Conservation (phyloP, 192 early-diverging fungal genomes). For the Chytriomyces hyalinus region DNA sequence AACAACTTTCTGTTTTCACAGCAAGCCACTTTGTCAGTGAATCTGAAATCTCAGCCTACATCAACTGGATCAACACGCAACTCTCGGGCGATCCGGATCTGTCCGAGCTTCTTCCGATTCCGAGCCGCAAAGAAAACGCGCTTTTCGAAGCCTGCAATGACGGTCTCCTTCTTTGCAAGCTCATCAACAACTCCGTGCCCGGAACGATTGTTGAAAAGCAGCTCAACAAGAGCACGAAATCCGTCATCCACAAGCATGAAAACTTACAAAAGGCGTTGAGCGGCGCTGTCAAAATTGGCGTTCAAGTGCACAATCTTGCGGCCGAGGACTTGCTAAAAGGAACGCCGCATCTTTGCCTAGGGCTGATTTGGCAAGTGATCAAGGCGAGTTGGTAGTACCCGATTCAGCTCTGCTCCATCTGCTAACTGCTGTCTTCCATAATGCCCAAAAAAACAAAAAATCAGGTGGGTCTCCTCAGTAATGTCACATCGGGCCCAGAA, state of each 20-base stretch:
- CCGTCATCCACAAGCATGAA: conserved; percentile 34
- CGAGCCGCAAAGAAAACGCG: conserved; percentile 15
- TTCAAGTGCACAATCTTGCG: conserved; percentile 40
- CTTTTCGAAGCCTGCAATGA: conserved; percentile 47
- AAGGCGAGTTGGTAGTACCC: conserved; percentile 31
- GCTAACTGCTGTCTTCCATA: background rate
- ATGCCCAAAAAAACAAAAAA: conserved; percentile 12
- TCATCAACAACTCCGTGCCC: conserved; percentile 51
- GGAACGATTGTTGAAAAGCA: conserved; percentile 44
- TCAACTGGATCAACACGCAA: conserved; percentile 50
- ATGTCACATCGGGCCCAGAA: conserved; percentile 13
- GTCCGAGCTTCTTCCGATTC: conserved; percentile 33
- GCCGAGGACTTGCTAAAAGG: conserved; percentile 42
- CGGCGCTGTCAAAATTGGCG: conserved; percentile 38
- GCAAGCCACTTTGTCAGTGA: conserved; percentile 41
- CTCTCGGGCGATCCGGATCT: conserved; percentile 39
- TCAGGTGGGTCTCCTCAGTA: conserved; percentile 29
- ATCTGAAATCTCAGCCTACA: conserved; percentile 45
- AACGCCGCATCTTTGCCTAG: conserved; percentile 37
- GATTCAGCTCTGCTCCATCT: background rate
- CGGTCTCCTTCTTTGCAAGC: conserved; percentile 51
- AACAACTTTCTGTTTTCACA: background rate
- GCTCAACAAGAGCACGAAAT: conserved; percentile 30
- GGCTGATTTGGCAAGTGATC: conserved; percentile 48
- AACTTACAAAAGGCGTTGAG: conserved; percentile 35